Conservation (phyloP, 306 rosid species). For the Dryas alaskensis region DNA sequence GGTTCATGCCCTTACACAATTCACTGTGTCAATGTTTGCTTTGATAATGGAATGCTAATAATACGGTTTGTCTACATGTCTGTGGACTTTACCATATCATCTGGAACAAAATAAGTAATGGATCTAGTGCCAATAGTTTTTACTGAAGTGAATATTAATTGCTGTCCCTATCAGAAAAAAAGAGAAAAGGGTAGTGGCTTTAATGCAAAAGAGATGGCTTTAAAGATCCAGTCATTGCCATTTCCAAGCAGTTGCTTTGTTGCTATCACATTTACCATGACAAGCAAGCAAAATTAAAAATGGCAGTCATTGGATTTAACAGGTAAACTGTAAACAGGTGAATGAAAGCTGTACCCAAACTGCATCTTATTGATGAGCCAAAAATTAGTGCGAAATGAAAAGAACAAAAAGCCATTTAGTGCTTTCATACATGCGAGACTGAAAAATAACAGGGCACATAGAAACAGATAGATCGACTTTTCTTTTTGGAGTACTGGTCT, state of each 20-base stretch:
- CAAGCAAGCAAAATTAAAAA: background rate
- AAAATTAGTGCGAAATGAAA: too few species aligned
- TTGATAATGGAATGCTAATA: background rate
- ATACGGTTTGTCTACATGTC: background rate
- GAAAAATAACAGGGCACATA: too few species aligned
- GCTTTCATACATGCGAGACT: too few species aligned
- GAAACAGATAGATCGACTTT: too few species aligned
- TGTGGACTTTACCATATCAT: constrained; percentile 7
- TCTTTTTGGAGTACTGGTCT: too few species aligned
- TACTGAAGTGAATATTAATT: background rate
- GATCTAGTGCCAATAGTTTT: constrained; percentile 3
- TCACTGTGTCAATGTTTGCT: constrained; percentile 11
- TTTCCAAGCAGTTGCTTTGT: background rate
- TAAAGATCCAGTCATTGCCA: background rate
- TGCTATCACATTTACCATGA: background rate
- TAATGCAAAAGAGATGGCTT: background rate
- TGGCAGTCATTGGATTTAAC: too few species aligned
- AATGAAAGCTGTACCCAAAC: background rate
- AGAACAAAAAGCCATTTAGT: too few species aligned
- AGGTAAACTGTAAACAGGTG: background rate
- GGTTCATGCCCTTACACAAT: constrained; percentile 7
- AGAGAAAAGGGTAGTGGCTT: background rate
- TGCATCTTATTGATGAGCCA: too few species aligned
- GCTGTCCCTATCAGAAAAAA: background rate
- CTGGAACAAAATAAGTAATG: constrained; percentile 5